Conservation (phyloP, 352 stramenopile genomes). For the Elongisporangium senticosum region DNA sequence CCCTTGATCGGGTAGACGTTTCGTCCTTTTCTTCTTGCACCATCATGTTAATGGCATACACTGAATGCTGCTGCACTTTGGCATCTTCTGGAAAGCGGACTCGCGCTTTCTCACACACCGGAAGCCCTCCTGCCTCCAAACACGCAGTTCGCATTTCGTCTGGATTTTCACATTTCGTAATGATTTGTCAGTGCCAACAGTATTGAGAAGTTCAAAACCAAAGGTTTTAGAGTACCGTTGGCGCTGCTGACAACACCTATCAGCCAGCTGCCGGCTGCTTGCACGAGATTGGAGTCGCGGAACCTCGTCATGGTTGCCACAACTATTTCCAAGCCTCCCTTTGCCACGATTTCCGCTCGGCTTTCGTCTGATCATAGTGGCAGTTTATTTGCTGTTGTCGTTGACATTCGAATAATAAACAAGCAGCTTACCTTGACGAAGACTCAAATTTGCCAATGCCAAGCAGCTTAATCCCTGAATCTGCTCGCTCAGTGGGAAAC, state of each 20-base stretch:
- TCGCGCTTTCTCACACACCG: conserved; percentile 44
- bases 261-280: conserved; percentile 51
- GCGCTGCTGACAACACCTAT: conserved; percentile 42
- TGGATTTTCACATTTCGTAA: conserved; percentile 3
- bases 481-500: conserved; percentile 53
- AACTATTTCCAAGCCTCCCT: conserved; percentile 40
- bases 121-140: conserved; percentile 41
- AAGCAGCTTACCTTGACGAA: conserved; percentile 31
- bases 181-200: neutral
- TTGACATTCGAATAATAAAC: neutral
- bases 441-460: conserved; percentile 48
- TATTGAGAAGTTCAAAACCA: neutral
- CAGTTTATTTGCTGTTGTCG: neutral
- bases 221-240: conserved; percentile 24
- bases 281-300: conserved; percentile 27
- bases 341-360: conserved; percentile 49
- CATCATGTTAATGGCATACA: conserved; percentile 37
- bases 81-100: conserved; percentile 33
- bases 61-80: conserved; percentile 49
- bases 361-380: conserved; percentile 30
- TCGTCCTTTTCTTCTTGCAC: conserved; percentile 7
- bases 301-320: conserved; percentile 52
- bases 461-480: conserved; percentile 47
- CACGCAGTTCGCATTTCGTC: conserved; percentile 40
- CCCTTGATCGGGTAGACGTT: neutral